Evolutionary conservation across 768 basidiomycete genomes (phyloP), one percentile per base, ranked within the genome.

Genomic region (Fomitopsis pulvina): DNA sequence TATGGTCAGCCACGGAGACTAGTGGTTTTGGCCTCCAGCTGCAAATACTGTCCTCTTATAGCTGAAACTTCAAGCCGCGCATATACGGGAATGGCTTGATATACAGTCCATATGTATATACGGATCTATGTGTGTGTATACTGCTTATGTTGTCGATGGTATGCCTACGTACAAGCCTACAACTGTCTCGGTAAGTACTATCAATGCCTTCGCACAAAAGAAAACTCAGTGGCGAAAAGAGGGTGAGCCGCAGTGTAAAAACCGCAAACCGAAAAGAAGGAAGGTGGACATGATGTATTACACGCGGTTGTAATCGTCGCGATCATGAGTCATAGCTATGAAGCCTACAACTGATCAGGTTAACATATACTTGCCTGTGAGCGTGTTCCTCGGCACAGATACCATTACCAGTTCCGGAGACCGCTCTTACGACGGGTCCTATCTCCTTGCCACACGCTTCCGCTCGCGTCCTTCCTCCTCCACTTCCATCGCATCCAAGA

Each of bases 381-480:
- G 5, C 14, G 34, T 8, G 34, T 4, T 37, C 18, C 4, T 14
- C 34, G 14, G 18, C 14, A 37, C 5, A 37, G 34, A 37, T 16
- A 37, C 14, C 14, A 14, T 4, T 4, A 37, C 34, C 14, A 37
- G 34, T 16, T 7, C 8, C 29, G 29, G 14, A 14, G 34, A 14
- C 6, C 14, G 6, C 34, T 12, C 34, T n/a, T n/a, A n/a, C 34
- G 34, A 37, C 34, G 5, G 34, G 18, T n/a, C n/a, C 34, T 37
- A 88, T 54, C 87, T 72, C 58, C 87, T 72, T 9, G 85, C 74
- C 28, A 85, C 75, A 41, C 87, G 76, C 61, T 90, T 90, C 60
- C 87, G 71, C 60, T 89, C 87, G 48, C 86, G 74, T 14, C 75
- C 75, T 46, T 89, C 87, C 57, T 90, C 87, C 16, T 88, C 71